Evolutionary conservation across 2,329 filamentous ascomycete species (phyloP), one percentile per base, ranked within the genome.

Genomic region (Cercospora sp.): DNA sequence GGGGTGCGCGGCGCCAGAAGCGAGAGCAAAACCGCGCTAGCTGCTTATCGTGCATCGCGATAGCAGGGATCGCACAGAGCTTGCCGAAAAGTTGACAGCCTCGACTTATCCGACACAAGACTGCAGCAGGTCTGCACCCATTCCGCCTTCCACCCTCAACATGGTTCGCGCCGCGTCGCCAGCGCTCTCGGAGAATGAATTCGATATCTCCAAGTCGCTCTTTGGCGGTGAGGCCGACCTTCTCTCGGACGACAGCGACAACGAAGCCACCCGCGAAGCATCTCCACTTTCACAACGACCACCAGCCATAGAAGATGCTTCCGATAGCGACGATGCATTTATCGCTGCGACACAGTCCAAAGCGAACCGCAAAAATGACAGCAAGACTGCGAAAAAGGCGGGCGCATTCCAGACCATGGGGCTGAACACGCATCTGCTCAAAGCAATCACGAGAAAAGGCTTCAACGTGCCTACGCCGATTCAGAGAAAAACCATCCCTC

Each of bases 361-460:
- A 16, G 92, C 91, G 4, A 97, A 97, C 78, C 86, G 94, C 69
- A 98, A 97, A 78, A 84, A 88, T 0, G 86, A 90, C 9, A 95
- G 94, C 77, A 91, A 91, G 71, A 90, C 90, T 2, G 91, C 92
- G 33, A 97, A 97, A 84, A 99, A 98, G 80, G 92, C 94, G 42
- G 95, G 95, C 75, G 95, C 94, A 63, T 99, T 99, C 78, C 95
- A 99, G 79, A 90, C 92, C 58, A 97, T 99, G 94, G 89, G 91
- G 67, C 83, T 98, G 66, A 97, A 92, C 81, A 84, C 89, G 10
- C 90, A 91, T 73, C 85, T 99, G 4, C 85, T 99, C 26, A 95
- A 96, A 77, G 93, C 95, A 1, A 98, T 99, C 72, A 88, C 91
- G 12, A 88, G 92, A 74, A 99, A 98, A 82, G 96, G 95, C 16